Percentiles rank a stretch among this genome's conserved stretches.
phyloP scores from a whole-genome alignment of 208 protist species.

The Acanthamoeba triangularis region DNA sequence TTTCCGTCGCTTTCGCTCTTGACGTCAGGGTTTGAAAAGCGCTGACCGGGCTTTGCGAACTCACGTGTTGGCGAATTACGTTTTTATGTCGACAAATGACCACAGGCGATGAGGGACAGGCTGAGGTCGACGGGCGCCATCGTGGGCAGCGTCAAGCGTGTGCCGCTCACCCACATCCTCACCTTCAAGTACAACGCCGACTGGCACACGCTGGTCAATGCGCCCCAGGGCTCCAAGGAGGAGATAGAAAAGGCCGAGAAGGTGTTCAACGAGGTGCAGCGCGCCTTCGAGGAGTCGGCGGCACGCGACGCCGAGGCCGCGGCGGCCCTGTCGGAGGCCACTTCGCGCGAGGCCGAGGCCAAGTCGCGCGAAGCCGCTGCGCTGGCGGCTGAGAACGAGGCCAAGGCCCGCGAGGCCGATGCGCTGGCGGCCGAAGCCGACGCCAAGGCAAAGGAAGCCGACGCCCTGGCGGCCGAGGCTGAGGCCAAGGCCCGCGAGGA shows the following conservation, averaged over 20 bases:
- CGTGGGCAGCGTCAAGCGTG: slow-evolving; percentile 7
- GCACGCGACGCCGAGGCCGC: slow-evolving; percentile 26
- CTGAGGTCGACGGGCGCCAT: slow-evolving; percentile 43
- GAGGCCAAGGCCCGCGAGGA: slow-evolving; percentile 1
- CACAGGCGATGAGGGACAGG: slow-evolving; percentile 19
- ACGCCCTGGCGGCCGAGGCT: background rate
- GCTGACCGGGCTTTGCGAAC: background rate
- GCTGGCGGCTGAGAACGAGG: background rate
- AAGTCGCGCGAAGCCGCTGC: slow-evolving; percentile 22
- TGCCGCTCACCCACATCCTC: slow-evolving; percentile 52
- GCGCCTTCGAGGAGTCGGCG: slow-evolving; percentile 15
- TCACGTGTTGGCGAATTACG: too few relatives aligned
- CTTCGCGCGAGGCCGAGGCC: slow-evolving; percentile 24
- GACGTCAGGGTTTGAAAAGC: background rate
- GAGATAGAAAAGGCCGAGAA: slow-evolving; percentile 68
- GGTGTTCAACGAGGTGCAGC: background rate
- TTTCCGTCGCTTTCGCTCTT: background rate
- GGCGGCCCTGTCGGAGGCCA: background rate
- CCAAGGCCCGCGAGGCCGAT: slow-evolving; percentile 15
- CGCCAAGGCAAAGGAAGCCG: background rate
- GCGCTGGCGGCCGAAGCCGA: background rate
- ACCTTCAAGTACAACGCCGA: slow-evolving; percentile 57
- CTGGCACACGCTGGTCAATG: slow-evolving; percentile 46
- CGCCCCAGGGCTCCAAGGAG: slow-evolving; percentile 66
- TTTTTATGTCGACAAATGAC: too few relatives aligned